A percentile compares a stretch with the other conserved stretches of the same genome.
Evolutionary conservation across 331 rosid species (phyloP).

Genomic region (Spiraea crenata): DNA sequence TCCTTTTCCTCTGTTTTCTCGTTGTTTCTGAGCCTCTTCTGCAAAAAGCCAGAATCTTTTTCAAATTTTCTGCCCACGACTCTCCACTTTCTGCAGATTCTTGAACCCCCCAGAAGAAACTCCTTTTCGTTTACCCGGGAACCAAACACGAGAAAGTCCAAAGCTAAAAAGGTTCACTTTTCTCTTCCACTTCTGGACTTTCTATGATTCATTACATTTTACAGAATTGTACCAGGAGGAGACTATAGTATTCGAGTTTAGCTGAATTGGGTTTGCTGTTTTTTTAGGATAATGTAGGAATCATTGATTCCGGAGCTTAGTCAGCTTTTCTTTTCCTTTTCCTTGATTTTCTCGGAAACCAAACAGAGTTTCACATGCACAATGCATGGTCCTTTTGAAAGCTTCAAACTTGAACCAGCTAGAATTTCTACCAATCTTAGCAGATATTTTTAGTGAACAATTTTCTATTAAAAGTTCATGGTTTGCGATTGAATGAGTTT

Average conservation of each 20-base stretch:
- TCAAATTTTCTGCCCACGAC: background rate
- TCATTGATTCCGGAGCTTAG: background rate
- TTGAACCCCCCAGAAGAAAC: background rate
- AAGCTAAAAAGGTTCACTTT: conserved; percentile 5
- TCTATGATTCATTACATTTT: background rate
- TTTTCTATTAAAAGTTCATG: background rate
- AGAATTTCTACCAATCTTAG: conserved; percentile 9
- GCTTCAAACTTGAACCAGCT: conserved; percentile 6
- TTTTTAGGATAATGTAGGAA: background rate
- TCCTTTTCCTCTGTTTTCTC: background rate
- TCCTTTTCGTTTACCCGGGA: conserved; percentile 3
- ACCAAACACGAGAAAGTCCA: background rate
- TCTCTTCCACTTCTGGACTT: background rate
- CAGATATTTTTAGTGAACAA: background rate
- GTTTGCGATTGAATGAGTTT: background rate
- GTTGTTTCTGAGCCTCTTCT: background rate
- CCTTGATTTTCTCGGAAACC: conserved; percentile 26
- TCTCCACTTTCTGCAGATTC: background rate
- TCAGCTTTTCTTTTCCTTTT: background rate
- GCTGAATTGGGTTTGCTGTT: background rate
- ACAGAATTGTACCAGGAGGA: background rate
- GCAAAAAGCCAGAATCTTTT: background rate
- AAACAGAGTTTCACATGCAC: conserved; percentile 20
- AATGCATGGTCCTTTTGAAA: background rate
- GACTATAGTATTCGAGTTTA: background rate